These are phyloP conservation scores for Wickerhamiella infanticola DNA, from an alignment of 1,139 yeast species.

Conservation along the genomic window DNA sequence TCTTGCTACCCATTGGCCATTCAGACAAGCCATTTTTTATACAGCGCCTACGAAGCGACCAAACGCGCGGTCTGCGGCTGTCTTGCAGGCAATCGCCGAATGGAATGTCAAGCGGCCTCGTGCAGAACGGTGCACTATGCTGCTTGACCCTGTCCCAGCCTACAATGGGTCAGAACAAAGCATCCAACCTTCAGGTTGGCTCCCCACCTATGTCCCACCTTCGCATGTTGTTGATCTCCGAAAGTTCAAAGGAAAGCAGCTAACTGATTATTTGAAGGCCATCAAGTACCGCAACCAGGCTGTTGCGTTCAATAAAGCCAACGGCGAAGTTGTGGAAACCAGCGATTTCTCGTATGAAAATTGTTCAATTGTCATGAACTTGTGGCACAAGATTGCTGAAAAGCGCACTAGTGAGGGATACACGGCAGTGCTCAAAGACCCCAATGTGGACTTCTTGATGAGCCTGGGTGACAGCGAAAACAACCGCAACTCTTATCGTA, in stretches of 20 bases:
- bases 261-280: conserved; percentile 27
- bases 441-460: conserved; percentile 23
- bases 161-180: conserved; percentile 26
- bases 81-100: conserved; percentile 26
- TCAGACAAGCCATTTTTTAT: conserved; percentile 29
- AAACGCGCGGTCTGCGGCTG: conserved; percentile 30
- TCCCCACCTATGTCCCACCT: conserved; percentile 25
- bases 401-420: conserved; percentile 27
- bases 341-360: conserved; percentile 21
- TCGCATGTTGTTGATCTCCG: conserved; percentile 31
- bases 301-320: conserved; percentile 24
- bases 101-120: conserved; percentile 24
- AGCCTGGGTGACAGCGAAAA: conserved; percentile 22
- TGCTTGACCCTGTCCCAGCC: conserved; percentile 29
- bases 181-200: conserved; percentile 30
- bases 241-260: conserved; percentile 23
- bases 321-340: conserved; percentile 26
- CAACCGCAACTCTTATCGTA: conserved; percentile 21
- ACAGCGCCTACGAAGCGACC: conserved; percentile 28
- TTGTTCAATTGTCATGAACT: conserved; percentile 23
- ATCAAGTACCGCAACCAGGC: conserved; percentile 31
- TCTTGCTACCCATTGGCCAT: conserved; percentile 35
- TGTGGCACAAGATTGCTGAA: conserved; percentile 30
- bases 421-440: conserved; percentile 28
- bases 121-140: conserved; percentile 23